Evolutionary conservation across 495 filamentous ascomycete species (phyloP), one percentile per base, ranked within the genome.

Genomic region (Podospora comata): DNA sequence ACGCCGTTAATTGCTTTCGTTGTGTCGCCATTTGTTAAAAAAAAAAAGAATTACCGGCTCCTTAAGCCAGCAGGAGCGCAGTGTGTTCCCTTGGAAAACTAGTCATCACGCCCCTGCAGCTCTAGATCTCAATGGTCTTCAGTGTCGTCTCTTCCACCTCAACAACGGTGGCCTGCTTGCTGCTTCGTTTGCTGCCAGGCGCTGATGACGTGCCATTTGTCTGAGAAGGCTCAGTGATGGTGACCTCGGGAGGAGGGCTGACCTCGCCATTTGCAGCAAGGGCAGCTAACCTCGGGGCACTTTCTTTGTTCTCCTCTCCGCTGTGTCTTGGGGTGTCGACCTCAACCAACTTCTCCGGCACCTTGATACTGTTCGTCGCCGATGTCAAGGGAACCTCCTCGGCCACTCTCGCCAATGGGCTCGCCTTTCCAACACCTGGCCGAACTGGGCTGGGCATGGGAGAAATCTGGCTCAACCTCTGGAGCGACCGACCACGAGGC

Each of bases 91-190:
- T 48, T 11, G 9, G 15, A 13, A 48, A 48, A 48, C 7, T 9
- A 3, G 13, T 16, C 39, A 48, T 13, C 15, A 16, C 39, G 7
- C 39, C 13, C 65, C 27, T 39, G 30, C 57, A 75, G 32, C 28
- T 62, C 34, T 23, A 87, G 65, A 87, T 87, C 76, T 87, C 84
- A 71, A 87, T 86, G 55, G 82, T 84, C 76, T 86, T 87, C 84
- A 87, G 18, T 11, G 55, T 86, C 26, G 77, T 76, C 60, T 79
- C 82, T 67, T 83, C 83, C 15, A 75, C 73, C 23, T 78, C 77
- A 13, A 68, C 72, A 20, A 58, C 55, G n/a, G 61, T 54, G 2
- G 74, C 62, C 66, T 77, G 73, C 75, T 82, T 82, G 30, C 74
- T 75, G 39, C 13, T 48, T 16, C 39, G 39, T 11, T 48, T 48